Base-by-base conservation (phyloP, 2,329 filamentous ascomycete species). In the Fusarium torreyae region DNA sequence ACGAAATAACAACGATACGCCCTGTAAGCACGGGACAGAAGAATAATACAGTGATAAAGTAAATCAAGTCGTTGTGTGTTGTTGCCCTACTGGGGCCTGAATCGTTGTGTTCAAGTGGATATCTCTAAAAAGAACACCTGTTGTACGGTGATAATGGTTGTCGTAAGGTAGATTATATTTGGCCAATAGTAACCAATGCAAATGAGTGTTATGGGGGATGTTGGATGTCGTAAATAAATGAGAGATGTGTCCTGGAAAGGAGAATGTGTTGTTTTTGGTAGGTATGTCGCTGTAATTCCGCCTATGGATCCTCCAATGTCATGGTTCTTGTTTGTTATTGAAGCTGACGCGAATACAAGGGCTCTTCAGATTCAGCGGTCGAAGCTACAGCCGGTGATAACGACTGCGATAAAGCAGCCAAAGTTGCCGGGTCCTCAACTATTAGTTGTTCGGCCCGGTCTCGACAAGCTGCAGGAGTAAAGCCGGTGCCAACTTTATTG, bases 401-500 rank as follows among this genome's bases (percentile, higher is more conserved):
- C 78, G 84, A 86, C 81, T 87, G 86, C 81, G 71, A 74, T 42
- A 74, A 83, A 76, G 68, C 45, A 26, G 87, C 86, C 82, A 87
- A 83, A 76, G 79, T 78, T 70, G 75, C 72, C 24, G 75, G 70
- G 22, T 77, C 77, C 49, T 83, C 84, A 36, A 81, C 83, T 40
- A 81, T 74, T 43, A 94, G 80, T 80, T 93, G 88, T 62, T 87
- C 82, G 33, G 90, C 91, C 74, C 94, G 91, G 76, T 97, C 94
- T 79, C 92, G 91, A 81, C 94, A 98, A 44, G 94, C 93, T 36
- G 89, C 88, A 40, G 94, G 93, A 38, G 94, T 96, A 77, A 97
- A 97, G 46, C 94, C 94, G 51, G 91, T 92, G 65, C 94, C 94
- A 74, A 98, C 92, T 81, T 97, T 97, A 76, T 92, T 92, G 63